A percentile compares a stretch with the other conserved stretches of the same genome.
phyloP scores from a whole-genome alignment of 2,329 filamentous ascomycete species.

The Purpureocillium lavendulum region DNA sequence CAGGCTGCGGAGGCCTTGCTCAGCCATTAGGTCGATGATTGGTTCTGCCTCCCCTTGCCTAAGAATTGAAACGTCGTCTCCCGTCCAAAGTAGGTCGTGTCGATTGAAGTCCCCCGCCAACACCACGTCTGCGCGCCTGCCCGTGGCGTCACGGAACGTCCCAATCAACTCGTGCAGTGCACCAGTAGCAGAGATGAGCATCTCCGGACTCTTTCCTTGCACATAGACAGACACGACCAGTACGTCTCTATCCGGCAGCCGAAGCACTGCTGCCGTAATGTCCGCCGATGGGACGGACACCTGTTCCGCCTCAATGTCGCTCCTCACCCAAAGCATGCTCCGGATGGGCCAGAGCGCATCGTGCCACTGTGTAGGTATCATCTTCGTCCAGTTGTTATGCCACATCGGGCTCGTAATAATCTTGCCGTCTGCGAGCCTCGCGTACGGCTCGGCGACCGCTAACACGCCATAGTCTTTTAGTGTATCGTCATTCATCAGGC shows the following conservation, averaged over 20 bases:
- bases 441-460: too few relatives aligned
- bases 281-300: slow-evolving; percentile 1
- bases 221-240: slow-evolving; percentile 1
- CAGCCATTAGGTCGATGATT: not conserved
- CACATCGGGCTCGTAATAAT: too few relatives aligned
- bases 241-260: slow-evolving; percentile 1
- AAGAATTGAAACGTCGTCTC: not conserved
- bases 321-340: slow-evolving; percentile 1
- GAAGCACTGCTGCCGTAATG: not conserved
- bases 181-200: not conserved
- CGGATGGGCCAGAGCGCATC: not conserved
- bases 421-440: too few relatives aligned
- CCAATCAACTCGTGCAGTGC: not conserved
- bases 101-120: too few relatives aligned
- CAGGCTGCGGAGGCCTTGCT: not conserved
- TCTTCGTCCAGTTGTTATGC: not conserved
- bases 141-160: not conserved
- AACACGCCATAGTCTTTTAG: too few relatives aligned
- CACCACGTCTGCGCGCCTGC: slow-evolving; percentile 1
- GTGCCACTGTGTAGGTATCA: not conserved
- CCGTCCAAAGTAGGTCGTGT: too few relatives aligned
- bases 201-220: not conserved
- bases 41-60: slow-evolving; percentile 1
- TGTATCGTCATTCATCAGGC: too few relatives aligned
- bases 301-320: slow-evolving; percentile 1